phyloP scores from a whole-genome alignment of 148 eudicot genomes.

The Fagopyrum homotropicum region DNA sequence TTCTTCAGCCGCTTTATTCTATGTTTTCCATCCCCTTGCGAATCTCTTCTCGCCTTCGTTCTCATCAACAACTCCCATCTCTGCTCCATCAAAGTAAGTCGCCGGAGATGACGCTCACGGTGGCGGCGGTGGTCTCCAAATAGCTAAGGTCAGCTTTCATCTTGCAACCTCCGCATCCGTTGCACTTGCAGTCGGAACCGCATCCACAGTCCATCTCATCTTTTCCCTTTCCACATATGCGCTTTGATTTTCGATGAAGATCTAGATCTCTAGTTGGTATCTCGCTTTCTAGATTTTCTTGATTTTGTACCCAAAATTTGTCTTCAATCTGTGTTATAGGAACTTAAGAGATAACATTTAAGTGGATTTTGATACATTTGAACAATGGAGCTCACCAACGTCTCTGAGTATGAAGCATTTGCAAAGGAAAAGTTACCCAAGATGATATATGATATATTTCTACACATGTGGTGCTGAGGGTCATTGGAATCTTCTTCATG shows the following conservation, averaged over 20 bases:
- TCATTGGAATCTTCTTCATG: slow-evolving; percentile 68
- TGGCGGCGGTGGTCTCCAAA: slow-evolving; percentile 25
- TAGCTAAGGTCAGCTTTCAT: slow-evolving; percentile 49
- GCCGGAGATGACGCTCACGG: slow-evolving; percentile 34
- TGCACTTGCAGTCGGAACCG: slow-evolving; percentile 66
- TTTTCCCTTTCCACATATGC: too few species aligned
- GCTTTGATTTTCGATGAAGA: too few species aligned
- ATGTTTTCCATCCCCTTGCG: too few species aligned
- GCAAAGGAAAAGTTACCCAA: slow-evolving; percentile 83
- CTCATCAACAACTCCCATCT: slow-evolving; percentile 50
- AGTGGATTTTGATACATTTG: too few species aligned
- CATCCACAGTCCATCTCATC: slow-evolving; percentile 41
- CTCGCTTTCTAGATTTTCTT: too few species aligned
- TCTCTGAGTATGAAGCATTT: slow-evolving; percentile 61
- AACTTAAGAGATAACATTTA: too few species aligned
- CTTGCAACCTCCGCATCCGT: slow-evolving; percentile 84
- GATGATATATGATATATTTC: slow-evolving; percentile 65
- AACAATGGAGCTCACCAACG: slow-evolving; percentile 57
- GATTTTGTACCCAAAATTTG: too few species aligned
- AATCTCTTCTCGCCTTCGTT: slow-evolving; percentile 25
- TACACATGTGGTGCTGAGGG: slow-evolving; percentile 91
- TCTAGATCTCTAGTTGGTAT: too few species aligned
- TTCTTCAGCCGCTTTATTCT: too few species aligned
- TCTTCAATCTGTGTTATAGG: too few species aligned
- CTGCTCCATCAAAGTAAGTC: slow-evolving; percentile 27